Evolutionary conservation across 768 basidiomycete genomes (phyloP), one percentile per base, ranked within the genome.

Genomic region (Boletus coccyginus): DNA sequence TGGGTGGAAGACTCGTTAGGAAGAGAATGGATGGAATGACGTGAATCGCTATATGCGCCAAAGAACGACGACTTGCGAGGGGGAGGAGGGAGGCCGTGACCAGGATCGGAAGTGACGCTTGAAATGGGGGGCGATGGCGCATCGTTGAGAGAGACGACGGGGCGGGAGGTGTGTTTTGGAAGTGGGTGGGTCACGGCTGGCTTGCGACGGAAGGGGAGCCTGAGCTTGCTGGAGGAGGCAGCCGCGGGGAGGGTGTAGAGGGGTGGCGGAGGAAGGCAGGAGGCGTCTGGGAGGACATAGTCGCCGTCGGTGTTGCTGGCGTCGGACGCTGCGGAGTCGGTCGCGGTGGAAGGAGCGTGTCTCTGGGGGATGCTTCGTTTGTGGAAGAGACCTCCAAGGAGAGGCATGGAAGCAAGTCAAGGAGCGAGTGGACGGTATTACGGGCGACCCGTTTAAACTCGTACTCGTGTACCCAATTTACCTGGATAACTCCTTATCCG

Each of bases 11-110:
- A 50, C 48, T 76, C 68, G 16, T 67, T 69, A 14, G 88, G 87
- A 36, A 90, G 77, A 31, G 88, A 90, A 58, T 80, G 81, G 31
- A 85, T 85, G 17, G 87, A 62, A 70, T 70, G 27, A 78, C 78
- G 64, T 0, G 64, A 63, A 9, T 82, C 85, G 27, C 72, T 79
- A 61, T 85, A 81, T 7, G 78, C 77, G 11, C 78, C 81, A 68
- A 90, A 88, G 53, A 89, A 77, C 42, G 84, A 79, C 2, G 83
- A 84, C 64, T 83, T 83, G 21, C 80, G 79, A 1, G 86, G 86
- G 1, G 87, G 85, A 5, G 84, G 85, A 35, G 77, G 78, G 29
- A 75, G 60, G 27, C 73, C 74, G 19, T 71, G 63, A 16, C 79
- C 81, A 5, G 75, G 68, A 50, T 82, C 81, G 42, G 81, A 79